phyloP scores from a whole-genome alignment of 169 alveolate species.

The Plasmodium fragile region DNA sequence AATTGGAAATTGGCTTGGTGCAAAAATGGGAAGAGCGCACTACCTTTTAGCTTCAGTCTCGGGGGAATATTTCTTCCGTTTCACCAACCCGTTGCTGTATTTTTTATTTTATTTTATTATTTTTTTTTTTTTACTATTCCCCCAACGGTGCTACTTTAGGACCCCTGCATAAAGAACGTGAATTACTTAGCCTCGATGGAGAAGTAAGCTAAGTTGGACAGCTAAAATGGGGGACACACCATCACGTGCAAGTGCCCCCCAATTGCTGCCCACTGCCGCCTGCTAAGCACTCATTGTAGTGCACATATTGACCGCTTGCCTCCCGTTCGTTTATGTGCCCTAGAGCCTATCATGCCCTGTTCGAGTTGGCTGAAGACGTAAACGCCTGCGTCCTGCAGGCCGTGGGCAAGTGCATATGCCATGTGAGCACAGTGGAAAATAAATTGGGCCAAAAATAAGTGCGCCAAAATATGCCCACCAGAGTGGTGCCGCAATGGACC shows the following conservation, averaged over 20 bases:
- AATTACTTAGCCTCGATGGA: constrained; percentile 47
- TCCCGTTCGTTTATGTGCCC: background rate
- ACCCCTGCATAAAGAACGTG: constrained; percentile 58
- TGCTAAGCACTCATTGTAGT: background rate
- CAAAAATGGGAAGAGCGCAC: background rate
- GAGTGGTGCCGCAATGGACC: background rate
- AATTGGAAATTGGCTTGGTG: background rate
- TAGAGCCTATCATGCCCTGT: constrained; percentile 62
- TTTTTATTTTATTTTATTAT: background rate
- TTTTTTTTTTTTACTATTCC: background rate
- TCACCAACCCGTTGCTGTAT: background rate
- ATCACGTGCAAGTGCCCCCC: background rate
- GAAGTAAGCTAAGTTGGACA: constrained; percentile 9
- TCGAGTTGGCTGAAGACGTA: constrained; percentile 53
- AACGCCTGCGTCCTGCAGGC: constrained; percentile 67
- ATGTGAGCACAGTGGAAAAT: constrained; percentile 37
- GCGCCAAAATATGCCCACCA: background rate
- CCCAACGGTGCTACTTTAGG: constrained; percentile 6
- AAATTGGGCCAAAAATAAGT: background rate
- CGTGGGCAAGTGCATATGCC: constrained; percentile 68
- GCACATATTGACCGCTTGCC: background rate
- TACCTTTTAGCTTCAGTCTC: background rate
- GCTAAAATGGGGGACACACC: background rate
- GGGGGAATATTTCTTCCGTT: background rate
- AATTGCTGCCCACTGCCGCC: background rate